phyloP scores from a whole-genome alignment of 1,284 basidiomycete genomes.

The Melampsora abietis-canadensis region DNA sequence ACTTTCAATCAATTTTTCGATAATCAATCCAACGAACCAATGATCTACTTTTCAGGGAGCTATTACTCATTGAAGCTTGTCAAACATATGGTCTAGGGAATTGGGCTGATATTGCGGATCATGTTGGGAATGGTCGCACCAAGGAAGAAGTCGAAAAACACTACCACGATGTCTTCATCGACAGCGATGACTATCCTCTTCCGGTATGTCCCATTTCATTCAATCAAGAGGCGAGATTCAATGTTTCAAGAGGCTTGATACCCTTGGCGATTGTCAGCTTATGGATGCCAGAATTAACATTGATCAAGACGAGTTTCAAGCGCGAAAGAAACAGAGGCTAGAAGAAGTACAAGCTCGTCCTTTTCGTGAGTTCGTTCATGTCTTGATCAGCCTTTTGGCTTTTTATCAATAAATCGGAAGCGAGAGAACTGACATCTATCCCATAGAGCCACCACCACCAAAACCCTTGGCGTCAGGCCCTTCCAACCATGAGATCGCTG shows the following conservation, averaged over 20 bases:
- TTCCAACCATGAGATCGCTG: constrained; percentile 87
- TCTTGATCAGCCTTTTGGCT: constrained; percentile 56
- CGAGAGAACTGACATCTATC: not conserved
- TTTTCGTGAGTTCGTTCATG: constrained; percentile 52
- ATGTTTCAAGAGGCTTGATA: not conserved
- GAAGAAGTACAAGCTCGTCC: constrained; percentile 59
- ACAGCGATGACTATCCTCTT: constrained; percentile 70
- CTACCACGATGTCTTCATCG: constrained; percentile 78
- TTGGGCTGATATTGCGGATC: constrained; percentile 94
- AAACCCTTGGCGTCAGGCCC: constrained; percentile 88
- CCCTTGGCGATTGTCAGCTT: constrained; percentile 54
- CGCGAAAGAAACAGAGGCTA: constrained; percentile 78
- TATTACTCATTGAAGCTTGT: constrained; percentile 84
- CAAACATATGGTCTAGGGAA: constrained; percentile 88
- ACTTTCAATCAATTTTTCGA: not conserved
- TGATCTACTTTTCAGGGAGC: constrained; percentile 62
- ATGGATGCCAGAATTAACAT: constrained; percentile 71
- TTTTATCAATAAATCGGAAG: constrained; percentile 49
- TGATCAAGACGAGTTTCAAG: constrained; percentile 76
- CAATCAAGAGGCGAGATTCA: not conserved
- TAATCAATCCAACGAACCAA: not conserved
- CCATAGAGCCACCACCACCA: constrained; percentile 52
- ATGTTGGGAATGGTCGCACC: constrained; percentile 81
- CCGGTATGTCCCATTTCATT: constrained; percentile 60
- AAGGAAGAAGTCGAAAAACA: constrained; percentile 92